Percentiles rank a stretch among this genome's conserved stretches.
Evolutionary conservation across 208 protist genomes (phyloP).

Genomic region (Leishmania gerbilli): DNA sequence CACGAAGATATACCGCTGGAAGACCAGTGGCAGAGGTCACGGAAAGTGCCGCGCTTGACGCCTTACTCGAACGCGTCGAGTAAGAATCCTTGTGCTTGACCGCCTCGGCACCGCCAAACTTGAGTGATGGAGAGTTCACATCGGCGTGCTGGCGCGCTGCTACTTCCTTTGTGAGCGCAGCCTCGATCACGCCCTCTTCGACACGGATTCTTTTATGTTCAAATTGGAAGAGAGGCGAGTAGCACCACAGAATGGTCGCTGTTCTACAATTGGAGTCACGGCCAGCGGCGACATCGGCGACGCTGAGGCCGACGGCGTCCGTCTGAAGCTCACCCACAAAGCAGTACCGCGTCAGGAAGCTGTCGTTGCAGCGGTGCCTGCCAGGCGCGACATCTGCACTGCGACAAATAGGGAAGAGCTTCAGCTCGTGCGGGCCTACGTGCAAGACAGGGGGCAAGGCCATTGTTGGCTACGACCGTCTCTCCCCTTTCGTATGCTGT

Average conservation of each 20-base stretch:
- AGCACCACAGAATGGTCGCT: slow-evolving; percentile 49
- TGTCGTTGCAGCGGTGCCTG: slow-evolving; percentile 31
- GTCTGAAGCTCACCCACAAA: slow-evolving; percentile 61
- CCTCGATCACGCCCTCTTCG: slow-evolving; percentile 57
- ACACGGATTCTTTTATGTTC: slow-evolving; percentile 71
- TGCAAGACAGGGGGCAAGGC: slow-evolving; percentile 14
- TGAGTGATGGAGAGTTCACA: neutral
- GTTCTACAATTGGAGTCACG: neutral
- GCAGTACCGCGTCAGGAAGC: slow-evolving; percentile 41
- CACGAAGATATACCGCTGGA: slow-evolving; percentile 44
- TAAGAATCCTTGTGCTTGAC: neutral
- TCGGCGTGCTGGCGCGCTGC: slow-evolving; percentile 1
- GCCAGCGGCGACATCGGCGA: neutral
- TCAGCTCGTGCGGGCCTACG: slow-evolving; percentile 18
- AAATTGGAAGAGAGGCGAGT: slow-evolving; percentile 66
- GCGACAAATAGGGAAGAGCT: slow-evolving; percentile 16
- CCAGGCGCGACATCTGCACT: slow-evolving; percentile 4
- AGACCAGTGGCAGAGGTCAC: slow-evolving; percentile 5
- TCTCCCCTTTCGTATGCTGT: neutral
- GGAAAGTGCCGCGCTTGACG: neutral
- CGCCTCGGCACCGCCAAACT: neutral
- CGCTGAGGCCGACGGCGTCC: neutral
- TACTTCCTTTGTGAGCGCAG: slow-evolving; percentile 22
- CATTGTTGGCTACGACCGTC: neutral
- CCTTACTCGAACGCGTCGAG: neutral